Evolutionary conservation across 2,329 filamentous ascomycete genomes (phyloP), one percentile per base, ranked within the genome.

Genomic region (Neoascochyta sp.): DNA sequence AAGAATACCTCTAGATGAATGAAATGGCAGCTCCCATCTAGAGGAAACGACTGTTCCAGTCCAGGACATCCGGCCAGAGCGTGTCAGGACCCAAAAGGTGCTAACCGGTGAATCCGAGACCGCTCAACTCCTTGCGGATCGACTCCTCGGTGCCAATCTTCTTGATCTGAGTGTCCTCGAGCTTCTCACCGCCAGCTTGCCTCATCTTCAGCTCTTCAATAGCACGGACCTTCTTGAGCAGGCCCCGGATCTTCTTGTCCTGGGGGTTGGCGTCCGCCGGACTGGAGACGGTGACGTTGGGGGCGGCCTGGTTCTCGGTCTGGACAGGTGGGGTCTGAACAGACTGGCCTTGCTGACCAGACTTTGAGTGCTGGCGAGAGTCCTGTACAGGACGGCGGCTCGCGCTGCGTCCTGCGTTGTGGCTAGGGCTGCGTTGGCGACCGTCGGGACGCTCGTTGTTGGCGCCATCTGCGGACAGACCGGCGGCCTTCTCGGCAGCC

Each of bases 171-270:
- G 92, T 98, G 57, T 95, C 90, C 69, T 98, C 92, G 39, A 98
- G 70, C 74, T 95, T 96, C 74, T 98, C 92, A 4, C 90, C 90
- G 18, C 83, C 82, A 3, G 90, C 92, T 47, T 89, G 80, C 34
- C 92, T 80, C 89, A 96, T 95, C 73, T 96, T 95, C 40, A 98
- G 70, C 62, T 98, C 92, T 60, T 98, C 92, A 57, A 98, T 98
- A 8, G 92, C 92, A 12, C 92, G 80, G 41, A 98, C 84, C 76
- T 98, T 98, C 78, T 98, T 98, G 62, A 95, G 75, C 41, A 98
- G 74, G 37, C 86, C 86, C 33, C 92, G 76, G 41, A 95, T 78
- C 73, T 96, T 98, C 79, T 96, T 98, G 24, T 93, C 88, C 41
- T 84, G 79, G n/a, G 85, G 81, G 47, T 68, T 71, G 68, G 76